Evolutionary conservation across 2,329 filamentous ascomycete species (phyloP), one percentile per base, ranked within the genome.

Genomic region (Colletotrichum magnum): DNA sequence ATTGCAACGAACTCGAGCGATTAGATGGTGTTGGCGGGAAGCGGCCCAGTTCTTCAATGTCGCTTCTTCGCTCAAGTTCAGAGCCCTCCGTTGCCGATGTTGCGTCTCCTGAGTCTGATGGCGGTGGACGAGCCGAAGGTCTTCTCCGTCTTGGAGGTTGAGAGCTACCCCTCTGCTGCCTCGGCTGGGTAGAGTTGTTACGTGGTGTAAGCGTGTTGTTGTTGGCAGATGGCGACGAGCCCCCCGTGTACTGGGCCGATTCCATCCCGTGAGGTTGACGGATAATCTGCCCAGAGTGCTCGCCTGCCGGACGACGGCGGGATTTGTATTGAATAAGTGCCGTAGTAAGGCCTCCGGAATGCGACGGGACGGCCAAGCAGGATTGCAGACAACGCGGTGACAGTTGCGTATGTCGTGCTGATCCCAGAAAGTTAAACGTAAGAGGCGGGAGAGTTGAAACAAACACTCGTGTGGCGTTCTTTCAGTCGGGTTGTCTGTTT

Each of bases 181-280:
- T 26, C 53, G 58, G 51, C 26, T 66, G 62, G 39, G 64, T 58
- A 24, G 56, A 47, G 54, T 36, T 56, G 32, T 56, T 59, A 39
- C 54, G 62, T 21, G 56, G 24, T 39, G 50, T 21, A 39, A 7
- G 45, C 13, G 18, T 28, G 21, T 12, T 61, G 21, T 28, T 52
- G n/a, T 52, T 45, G 54, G 16, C 32, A n/a, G 51, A 57, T 66
- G 62, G 66, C 56, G 50, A 41, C 16, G 36, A 41, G 51, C 62
- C 67, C 67, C 66, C 62, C 56, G 56, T 69, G 32, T 69, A 24
- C 56, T 66, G 67, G 67, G 67, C 67, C 41, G 67, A 57, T 57
- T 66, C 67, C 67, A 69, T 69, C 56, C 56, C 56, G 67, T 61
- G 28, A 32, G 21, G 43, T 43, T 36, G 21, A 51, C 60, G 43